Evolutionary conservation across 163 green algal species (phyloP), one percentile per base, ranked within the genome.

Genomic region (Coccomyxa subellipsoidea): DNA sequence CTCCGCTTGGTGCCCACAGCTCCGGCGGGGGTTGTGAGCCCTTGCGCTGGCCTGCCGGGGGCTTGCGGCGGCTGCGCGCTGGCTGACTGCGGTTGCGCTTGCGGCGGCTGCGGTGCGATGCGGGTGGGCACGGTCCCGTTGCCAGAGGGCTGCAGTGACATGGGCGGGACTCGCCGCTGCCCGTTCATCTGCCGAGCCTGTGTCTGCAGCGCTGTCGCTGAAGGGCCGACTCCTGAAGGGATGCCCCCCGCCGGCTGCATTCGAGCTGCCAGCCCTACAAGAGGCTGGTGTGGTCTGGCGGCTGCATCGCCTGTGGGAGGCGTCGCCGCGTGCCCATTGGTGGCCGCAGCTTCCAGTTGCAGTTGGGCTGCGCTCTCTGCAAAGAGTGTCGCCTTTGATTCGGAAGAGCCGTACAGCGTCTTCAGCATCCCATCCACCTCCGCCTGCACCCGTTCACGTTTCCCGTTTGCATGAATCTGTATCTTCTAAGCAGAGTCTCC

Each of bases 401-500:
- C 12, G 2, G 32, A 85, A 66, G 85, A 80, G 12, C 93, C 92
- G 71, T 95, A 95, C 31, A 89, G 78, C 53, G 85, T 29, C 54
- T 79, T 69, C 72, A 93, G 84, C 21, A 88, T 40, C 27, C 39
- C 37, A 2, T 88, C 81, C 78, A 91, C 80, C 72, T 92, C 88
- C 35, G 84, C 84, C 72, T 37, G 38, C 27, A 73, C n/a, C n/a
- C n/a, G n/a, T n/a, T n/a, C n/a, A n/a, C n/a, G n/a, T n/a, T n/a
- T n/a, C n/a, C n/a, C n/a, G n/a, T n/a, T n/a, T n/a, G n/a, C n/a
- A n/a, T n/a, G n/a, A n/a, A n/a, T n/a, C n/a, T n/a, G n/a, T n/a
- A n/a, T n/a, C n/a, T n/a, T n/a, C n/a, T n/a, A n/a, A n/a, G n/a
- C n/a, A n/a, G n/a, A n/a, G n/a, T n/a, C n/a, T n/a, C n/a, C n/a